Percentiles rank a stretch among this genome's conserved stretches.
Evolutionary conservation across 805 yeast species (phyloP).

Genomic region (Yamadazyma olivae): DNA sequence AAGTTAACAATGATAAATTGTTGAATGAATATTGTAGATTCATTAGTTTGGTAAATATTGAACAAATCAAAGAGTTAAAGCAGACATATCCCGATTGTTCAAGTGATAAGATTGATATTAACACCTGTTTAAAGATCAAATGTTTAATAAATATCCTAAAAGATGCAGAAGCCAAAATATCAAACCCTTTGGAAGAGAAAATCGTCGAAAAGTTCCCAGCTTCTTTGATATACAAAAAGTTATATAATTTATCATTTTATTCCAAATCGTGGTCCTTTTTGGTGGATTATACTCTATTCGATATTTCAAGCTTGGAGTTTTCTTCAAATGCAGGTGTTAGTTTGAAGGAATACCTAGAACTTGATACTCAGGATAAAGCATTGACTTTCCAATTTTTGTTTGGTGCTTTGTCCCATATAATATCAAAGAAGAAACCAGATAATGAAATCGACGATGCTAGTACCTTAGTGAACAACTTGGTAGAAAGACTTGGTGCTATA

Average conservation of each 20-base stretch:
- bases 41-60: slow-evolving; percentile 26
- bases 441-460: slow-evolving; percentile 7
- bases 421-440: slow-evolving; percentile 20
- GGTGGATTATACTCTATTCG: slow-evolving; percentile 41
- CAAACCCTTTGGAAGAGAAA: not conserved
- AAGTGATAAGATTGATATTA: slow-evolving; percentile 5
- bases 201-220: not conserved
- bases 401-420: slow-evolving; percentile 36
- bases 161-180: not conserved
- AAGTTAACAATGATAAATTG: slow-evolving; percentile 22
- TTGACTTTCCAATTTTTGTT: slow-evolving; percentile 35
- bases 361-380: slow-evolving; percentile 2
- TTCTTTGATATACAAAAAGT: slow-evolving; percentile 20
- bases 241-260: slow-evolving; percentile 34
- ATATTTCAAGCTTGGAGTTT: slow-evolving; percentile 24
- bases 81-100: not conserved
- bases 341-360: too few species aligned
- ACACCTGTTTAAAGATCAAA: slow-evolving; percentile 11
- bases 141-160: slow-evolving; percentile 13
- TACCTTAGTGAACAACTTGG: not conserved
- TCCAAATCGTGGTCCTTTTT: slow-evolving; percentile 33
- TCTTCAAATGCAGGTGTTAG: not conserved
- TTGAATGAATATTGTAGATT: slow-evolving; percentile 54
- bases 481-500: slow-evolving; percentile 1
- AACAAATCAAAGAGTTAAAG: slow-evolving; percentile 12